These are phyloP conservation scores for Vitis hybrid DNA, from an alignment of 177 flowering plant species.

Conservation along the genomic window DNA sequence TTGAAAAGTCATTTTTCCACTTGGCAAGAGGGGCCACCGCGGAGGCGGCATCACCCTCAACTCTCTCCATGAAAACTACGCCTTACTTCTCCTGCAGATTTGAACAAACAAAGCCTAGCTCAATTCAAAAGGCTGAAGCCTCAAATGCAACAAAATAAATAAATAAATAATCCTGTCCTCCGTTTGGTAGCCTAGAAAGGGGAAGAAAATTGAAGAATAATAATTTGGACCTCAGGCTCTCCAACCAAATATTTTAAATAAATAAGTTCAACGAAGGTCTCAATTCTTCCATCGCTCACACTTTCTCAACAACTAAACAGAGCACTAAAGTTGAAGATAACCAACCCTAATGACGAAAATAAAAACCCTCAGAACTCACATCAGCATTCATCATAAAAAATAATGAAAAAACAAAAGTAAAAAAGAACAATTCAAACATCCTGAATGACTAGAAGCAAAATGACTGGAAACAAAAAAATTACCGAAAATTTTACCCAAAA, in stretches of 20 bases:
- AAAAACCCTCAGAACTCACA: no score
- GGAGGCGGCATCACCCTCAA: conserved; percentile 31
- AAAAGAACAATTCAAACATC: no score
- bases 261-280: background rate
- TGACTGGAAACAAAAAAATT: no score
- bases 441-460: no score
- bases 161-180: background rate
- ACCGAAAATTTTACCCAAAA: no score
- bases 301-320: background rate
- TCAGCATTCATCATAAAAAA: no score
- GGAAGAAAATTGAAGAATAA: no score
- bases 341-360: no score
- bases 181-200: background rate
- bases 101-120: background rate
- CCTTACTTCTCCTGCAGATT: conserved; percentile 8
- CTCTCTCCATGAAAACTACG: conserved; percentile 41
- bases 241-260: no score
- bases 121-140: background rate
- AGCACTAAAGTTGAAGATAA: background rate
- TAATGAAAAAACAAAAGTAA: no score
- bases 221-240: no score
- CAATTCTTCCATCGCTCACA: background rate
- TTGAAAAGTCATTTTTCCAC: conserved; percentile 56
- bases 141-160: background rate
- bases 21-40: conserved; percentile 47